Base-by-base conservation (phyloP, 805 yeast genomes). In the Saturnispora bothae region DNA sequence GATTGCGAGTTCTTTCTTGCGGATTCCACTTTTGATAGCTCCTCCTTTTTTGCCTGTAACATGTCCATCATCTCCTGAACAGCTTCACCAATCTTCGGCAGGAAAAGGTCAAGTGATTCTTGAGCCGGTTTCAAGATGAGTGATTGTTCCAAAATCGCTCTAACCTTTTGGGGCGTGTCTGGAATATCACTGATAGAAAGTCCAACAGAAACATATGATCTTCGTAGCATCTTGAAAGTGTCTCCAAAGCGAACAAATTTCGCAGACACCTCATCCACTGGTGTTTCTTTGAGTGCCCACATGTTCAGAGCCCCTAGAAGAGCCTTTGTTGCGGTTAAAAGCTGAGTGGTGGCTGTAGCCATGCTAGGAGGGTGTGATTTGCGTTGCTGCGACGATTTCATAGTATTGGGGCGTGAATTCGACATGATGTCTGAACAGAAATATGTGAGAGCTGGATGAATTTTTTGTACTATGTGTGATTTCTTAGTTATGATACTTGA, bases 161-260 rank as follows among this genome's bases (percentile, higher is more conserved):
- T 66, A 26, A 92, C 63, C 12, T 79, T 74, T 42, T 72, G 78
- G 0, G 98, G 97, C 2, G 92, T 95, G 52, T 89, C 95, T 1
- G 95, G 92, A 20, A 92, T 63, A 53, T 85, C 95, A 10, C 78
- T 64, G 7, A 81, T 79, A 47, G 82, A 88, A 4, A 92, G 76
- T 1, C 94, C 94, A 3, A 84, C 79, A 40, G 68, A 69, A 4
- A 76, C 63, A 55, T 89, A 88, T 3, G 94, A 83, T 43, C 84
- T 70, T 17, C 88, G 76, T 1, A 94, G 83, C 3, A 83, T 74
- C 48, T 89, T 78, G 65, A 86, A 92, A 57, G 89, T 96, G 52
- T 88, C 92, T 1, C 98, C 98, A 21, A 92, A 69, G 46, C 76
- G 79, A 13, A 92, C 98, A 56, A 85, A 92, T 3, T 86, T 82